These are phyloP conservation scores for Mycena maculata DNA, from an alignment of 768 basidiomycete genomes.

Conservation along the genomic window DNA sequence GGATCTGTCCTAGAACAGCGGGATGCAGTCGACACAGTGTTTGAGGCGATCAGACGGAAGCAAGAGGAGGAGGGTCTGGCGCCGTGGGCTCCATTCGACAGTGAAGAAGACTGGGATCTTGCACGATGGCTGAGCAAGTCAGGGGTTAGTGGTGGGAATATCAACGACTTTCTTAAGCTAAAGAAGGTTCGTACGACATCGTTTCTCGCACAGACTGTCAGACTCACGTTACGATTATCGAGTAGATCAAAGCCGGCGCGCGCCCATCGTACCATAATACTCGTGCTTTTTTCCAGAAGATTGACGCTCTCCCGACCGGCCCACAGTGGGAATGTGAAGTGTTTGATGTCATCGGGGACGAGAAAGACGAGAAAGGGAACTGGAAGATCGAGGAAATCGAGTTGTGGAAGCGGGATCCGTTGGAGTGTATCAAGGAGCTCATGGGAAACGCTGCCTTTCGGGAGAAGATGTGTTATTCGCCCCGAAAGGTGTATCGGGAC, in stretches of 20 bases:
- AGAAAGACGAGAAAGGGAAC: slow-evolving; percentile 20
- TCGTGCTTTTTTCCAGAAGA: slow-evolving; percentile 35
- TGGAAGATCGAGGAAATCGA: slow-evolving; percentile 34
- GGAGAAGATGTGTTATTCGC: slow-evolving; percentile 40
- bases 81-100: slow-evolving; percentile 20
- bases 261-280: slow-evolving; percentile 3
- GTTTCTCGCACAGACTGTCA: background rate
- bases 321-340: slow-evolving; percentile 39
- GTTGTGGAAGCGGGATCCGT: slow-evolving; percentile 41
- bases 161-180: slow-evolving; percentile 18
- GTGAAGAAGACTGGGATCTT: slow-evolving; percentile 26
- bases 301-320: slow-evolving; percentile 39
- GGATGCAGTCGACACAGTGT: background rate
- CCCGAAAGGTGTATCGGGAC: slow-evolving; percentile 31
- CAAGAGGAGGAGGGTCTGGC: background rate
- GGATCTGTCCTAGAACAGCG: slow-evolving; percentile 5
- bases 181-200: background rate
- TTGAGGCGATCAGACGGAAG: slow-evolving; percentile 6
- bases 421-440: slow-evolving; percentile 41
- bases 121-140: slow-evolving; percentile 25
- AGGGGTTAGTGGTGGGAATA: no score
- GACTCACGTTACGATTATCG: background rate
- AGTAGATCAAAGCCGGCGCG: background rate
- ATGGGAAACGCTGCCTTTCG: slow-evolving; percentile 42
- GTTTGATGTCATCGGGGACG: slow-evolving; percentile 36